phyloP scores from a whole-genome alignment of 495 filamentous ascomycete species.

The Lophiostoma macrostomum region DNA sequence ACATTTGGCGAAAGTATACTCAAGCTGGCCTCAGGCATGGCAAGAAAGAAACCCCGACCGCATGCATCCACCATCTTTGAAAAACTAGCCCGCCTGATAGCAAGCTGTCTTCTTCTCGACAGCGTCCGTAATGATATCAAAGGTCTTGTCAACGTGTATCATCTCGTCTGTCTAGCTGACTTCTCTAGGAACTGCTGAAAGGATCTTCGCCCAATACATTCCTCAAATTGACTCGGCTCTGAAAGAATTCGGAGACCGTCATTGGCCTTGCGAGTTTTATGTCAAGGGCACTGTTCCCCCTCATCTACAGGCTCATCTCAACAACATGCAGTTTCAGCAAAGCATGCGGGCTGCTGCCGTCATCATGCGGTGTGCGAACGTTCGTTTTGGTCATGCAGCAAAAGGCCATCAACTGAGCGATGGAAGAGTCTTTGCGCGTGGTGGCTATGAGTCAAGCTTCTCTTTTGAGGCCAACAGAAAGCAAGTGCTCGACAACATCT shows the following conservation, averaged over 20 bases:
- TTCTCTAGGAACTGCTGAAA: constrained; percentile 21
- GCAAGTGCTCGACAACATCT: constrained; percentile 9
- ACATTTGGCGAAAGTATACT: constrained; percentile 22
- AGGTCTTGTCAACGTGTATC: no score
- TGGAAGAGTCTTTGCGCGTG: constrained; percentile 19
- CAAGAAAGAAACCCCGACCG: neutral
- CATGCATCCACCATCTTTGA: constrained; percentile 15
- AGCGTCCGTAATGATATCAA: constrained; percentile 13
- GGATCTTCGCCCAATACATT: constrained; percentile 21
- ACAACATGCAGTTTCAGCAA: constrained; percentile 18
- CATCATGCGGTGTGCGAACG: constrained; percentile 26
- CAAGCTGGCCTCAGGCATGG: constrained; percentile 6
- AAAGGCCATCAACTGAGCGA: constrained; percentile 24
- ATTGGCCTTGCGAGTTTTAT: constrained; percentile 26
- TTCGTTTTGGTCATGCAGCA: constrained; percentile 15
- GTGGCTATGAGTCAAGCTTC: constrained; percentile 24
- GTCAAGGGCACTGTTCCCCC: constrained; percentile 7
- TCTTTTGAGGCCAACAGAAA: constrained; percentile 8
- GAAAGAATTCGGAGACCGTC: constrained; percentile 13
- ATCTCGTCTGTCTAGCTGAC: no score
- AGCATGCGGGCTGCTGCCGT: constrained; percentile 9
- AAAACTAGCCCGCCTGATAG: constrained; percentile 10
- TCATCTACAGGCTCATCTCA: constrained; percentile 7
- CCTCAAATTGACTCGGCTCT: constrained; percentile 23
- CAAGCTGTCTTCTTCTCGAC: constrained; percentile 28